Percentiles rank a stretch among this genome's conserved stretches.
phyloP scores from a whole-genome alignment of 2,329 filamentous ascomycete species.

The Aspergillaceae sp. region DNA sequence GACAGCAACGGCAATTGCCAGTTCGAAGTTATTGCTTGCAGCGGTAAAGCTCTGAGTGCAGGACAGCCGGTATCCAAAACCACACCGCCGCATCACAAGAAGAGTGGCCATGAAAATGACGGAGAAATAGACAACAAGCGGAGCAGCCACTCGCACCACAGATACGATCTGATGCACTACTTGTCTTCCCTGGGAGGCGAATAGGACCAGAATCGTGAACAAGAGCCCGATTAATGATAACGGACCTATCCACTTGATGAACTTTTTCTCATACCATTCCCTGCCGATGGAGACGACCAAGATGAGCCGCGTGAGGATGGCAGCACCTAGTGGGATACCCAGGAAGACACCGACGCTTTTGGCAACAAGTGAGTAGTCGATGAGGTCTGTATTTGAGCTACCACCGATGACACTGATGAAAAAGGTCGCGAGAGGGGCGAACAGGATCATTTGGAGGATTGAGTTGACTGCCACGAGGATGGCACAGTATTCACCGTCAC shows the following conservation, averaged over 20 bases:
- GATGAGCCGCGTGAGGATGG: conserved; percentile 62
- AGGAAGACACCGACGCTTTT: conserved; percentile 77
- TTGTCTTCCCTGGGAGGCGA: conserved; percentile 68
- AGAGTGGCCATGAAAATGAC: conserved; percentile 66
- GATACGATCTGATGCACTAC: conserved; percentile 78
- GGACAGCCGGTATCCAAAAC: conserved; percentile 63
- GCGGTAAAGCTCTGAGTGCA: conserved; percentile 80
- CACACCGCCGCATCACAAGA: conserved; percentile 51
- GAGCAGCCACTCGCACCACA: conserved; percentile 71
- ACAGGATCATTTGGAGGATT: conserved; percentile 64
- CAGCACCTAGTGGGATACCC: conserved; percentile 72
- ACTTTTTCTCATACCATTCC: conserved; percentile 57
- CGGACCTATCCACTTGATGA: conserved; percentile 62
- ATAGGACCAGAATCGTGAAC: conserved; percentile 79
- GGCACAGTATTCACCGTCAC: conserved; percentile 74
- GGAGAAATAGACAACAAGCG: conserved; percentile 71
- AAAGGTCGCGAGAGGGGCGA: conserved; percentile 59
- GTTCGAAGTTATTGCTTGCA: conserved; percentile 86
- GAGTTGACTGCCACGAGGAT: conserved; percentile 70
- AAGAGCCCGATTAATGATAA: conserved; percentile 74
- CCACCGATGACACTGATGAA: conserved; percentile 62
- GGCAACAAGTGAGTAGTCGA: conserved; percentile 61
- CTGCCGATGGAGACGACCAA: conserved; percentile 49
- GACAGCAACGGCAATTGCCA: conserved; percentile 81
- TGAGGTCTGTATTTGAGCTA: conserved; percentile 27